A percentile compares a stretch with the other conserved stretches of the same genome.
Evolutionary conservation across 2,329 filamentous ascomycete species (phyloP).

Genomic region (Hypomyces perniciosus): DNA sequence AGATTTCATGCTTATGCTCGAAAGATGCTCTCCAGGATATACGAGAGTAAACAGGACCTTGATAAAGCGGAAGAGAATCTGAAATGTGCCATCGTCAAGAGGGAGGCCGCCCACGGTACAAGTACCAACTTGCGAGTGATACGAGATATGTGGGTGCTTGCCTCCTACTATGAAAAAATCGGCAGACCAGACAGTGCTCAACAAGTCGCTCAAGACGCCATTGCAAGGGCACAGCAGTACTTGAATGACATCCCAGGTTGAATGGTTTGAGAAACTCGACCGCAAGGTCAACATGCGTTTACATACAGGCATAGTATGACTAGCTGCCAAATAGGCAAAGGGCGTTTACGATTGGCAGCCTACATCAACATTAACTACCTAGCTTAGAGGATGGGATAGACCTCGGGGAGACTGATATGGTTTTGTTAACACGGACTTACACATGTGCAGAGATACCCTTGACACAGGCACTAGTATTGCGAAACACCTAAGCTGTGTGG

Average conservation of each 20-base stretch:
- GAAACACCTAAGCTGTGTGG: too few relatives aligned
- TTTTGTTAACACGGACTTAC: too few relatives aligned
- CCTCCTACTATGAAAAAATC: constrained; percentile 27
- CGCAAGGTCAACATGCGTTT: constrained; percentile 8
- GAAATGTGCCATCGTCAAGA: constrained; percentile 26
- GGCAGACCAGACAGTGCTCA: constrained; percentile 24
- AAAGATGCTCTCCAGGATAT: constrained; percentile 32
- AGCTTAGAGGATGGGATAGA: too few relatives aligned
- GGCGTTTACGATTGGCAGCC: not conserved
- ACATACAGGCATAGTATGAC: not conserved
- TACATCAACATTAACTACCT: too few relatives aligned
- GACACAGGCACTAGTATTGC: too few relatives aligned
- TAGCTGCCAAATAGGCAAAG: not conserved
- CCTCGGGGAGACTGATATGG: too few relatives aligned
- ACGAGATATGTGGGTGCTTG: constrained; percentile 34
- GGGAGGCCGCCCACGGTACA: constrained; percentile 31
- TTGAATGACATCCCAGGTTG: constrained; percentile 20
- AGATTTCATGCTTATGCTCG: constrained; percentile 34
- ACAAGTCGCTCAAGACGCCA: constrained; percentile 26
- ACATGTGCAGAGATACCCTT: too few relatives aligned
- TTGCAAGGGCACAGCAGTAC: constrained; percentile 27
- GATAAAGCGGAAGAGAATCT: constrained; percentile 28
- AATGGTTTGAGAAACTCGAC: constrained; percentile 2
- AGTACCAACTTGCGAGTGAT: constrained; percentile 30
- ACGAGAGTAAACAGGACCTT: constrained; percentile 28